Conservation (phyloP, 2,329 filamentous ascomycete genomes). For the Diaporthe australafricana region DNA sequence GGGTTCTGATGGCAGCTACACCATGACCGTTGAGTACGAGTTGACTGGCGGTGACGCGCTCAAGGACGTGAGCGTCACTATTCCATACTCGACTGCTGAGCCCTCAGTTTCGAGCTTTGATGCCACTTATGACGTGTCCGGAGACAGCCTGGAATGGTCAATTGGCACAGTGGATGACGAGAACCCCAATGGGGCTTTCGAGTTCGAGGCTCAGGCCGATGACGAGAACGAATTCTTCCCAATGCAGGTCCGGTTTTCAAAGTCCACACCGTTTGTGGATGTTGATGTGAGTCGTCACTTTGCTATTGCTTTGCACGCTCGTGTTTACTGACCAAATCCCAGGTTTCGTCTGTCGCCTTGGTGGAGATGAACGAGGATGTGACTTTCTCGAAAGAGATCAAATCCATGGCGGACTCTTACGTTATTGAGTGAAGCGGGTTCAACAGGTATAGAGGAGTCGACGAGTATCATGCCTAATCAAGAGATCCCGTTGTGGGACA, state of each 20-base stretch:
- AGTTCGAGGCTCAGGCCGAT: constrained; percentile 90
- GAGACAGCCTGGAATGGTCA: constrained; percentile 93
- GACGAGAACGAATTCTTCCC: constrained; percentile 98
- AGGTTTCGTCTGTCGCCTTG: constrained; percentile 76
- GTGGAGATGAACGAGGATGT: constrained; percentile 83
- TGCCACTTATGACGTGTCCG: constrained; percentile 91
- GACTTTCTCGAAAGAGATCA: constrained; percentile 85
- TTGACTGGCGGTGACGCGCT: constrained; percentile 83
- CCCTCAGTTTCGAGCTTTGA: constrained; percentile 93
- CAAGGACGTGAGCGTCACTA: constrained; percentile 86
- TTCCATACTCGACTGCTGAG: constrained; percentile 87
- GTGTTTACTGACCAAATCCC: constrained; percentile 9
- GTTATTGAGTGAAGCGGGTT: constrained; percentile 72
- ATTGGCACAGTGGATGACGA: constrained; percentile 87
- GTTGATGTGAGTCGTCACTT: constrained; percentile 80
- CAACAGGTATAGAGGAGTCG: constrained; percentile 31
- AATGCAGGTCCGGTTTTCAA: constrained; percentile 91
- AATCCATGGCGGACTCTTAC: constrained; percentile 81
- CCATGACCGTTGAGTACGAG: constrained; percentile 96
- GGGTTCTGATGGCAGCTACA: constrained; percentile 81
- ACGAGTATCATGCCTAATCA: constrained; percentile 28
- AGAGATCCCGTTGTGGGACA: constrained; percentile 24
- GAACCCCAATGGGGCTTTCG: constrained; percentile 87
- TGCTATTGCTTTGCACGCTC: not conserved
- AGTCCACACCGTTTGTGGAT: constrained; percentile 87